Evolutionary conservation across 78 protist species (phyloP).

Genomic region (Capsaspora owczarzaki): DNA sequence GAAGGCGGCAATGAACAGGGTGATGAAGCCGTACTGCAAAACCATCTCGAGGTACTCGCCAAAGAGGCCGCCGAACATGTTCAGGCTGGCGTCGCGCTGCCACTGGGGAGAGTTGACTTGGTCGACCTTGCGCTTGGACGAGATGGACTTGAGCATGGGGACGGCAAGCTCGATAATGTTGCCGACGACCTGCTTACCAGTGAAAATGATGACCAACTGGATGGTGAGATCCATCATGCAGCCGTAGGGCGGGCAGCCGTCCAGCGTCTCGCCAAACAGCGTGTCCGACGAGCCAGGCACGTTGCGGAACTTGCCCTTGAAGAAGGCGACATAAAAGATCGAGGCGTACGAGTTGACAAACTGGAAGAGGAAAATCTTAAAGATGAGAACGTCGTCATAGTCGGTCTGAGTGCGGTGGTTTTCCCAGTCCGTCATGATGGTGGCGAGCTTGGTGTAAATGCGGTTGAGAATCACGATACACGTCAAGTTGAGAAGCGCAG

Average conservation of each 20-base stretch:
- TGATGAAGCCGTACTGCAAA: constrained; percentile 45
- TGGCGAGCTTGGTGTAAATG: background rate
- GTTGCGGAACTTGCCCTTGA: constrained; percentile 19
- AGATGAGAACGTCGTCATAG: constrained; percentile 19
- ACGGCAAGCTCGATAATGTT: background rate
- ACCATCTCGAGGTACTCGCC: constrained; percentile 22
- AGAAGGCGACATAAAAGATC: constrained; percentile 63
- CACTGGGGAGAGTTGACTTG: background rate
- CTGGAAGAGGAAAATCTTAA: constrained; percentile 58
- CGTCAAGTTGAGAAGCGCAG: background rate
- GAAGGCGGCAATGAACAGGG: constrained; percentile 52
- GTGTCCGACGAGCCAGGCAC: background rate
- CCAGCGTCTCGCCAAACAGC: background rate
- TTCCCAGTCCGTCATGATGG: constrained; percentile 38
- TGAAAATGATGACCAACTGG: constrained; percentile 33
- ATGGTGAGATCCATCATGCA: constrained; percentile 45
- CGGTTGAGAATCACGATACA: background rate
- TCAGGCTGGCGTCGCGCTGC: background rate
- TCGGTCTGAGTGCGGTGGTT: constrained; percentile 49
- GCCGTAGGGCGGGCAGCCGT: constrained; percentile 8
- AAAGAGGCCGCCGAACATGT: background rate
- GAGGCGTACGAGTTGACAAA: constrained; percentile 60
- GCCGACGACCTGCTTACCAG: constrained; percentile 10
- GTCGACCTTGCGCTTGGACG: too few relatives aligned
- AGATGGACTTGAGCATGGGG: background rate